Evolutionary conservation across 139 green algal genomes (phyloP), one percentile per base, ranked within the genome.

Genomic region (Chlamydomonas urium): DNA sequence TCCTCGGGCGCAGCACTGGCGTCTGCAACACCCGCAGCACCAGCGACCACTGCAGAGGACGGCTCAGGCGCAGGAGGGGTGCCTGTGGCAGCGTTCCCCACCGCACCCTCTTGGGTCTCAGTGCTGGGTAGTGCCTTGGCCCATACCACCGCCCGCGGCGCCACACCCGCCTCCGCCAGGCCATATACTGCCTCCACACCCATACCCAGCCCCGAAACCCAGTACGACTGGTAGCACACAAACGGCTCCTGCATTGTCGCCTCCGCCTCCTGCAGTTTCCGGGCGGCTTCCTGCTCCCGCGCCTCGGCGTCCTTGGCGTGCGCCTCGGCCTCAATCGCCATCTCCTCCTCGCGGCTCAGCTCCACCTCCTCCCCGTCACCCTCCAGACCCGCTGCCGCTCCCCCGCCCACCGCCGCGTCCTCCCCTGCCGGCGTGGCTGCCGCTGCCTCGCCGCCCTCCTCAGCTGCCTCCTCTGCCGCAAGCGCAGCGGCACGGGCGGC

Each of bases 191-290:
- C 31, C 24, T 65, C 74, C 58, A 75, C 66, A 23, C 66, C 58
- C 2, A 34, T 38, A 1, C 32, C 59, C 28, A 88, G 63, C 2
- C 74, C 74, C 38, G 79, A 75, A 31, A 85, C 38, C 38, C 63
- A 76, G 72, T 88, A 88, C 5, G 58, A 47, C 65, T 82, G 74
- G 61, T 88, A 85, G 33, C 61, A 59, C 26, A 65, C 56, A 29
- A 69, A 83, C 10, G 62, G 45, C 17, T 74, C 36, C 47, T 56
- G 6, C 60, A 78, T 56, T 2, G 37, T 69, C 4, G 48, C 3
- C 17, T n/a, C 3, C 1, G 74, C 45, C 5, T 29, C 34, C 8
- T 32, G 26, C 45, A 80, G 59, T 21, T 38, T 36, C 57, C 56
- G 56, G 29, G 5, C 38, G 6, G 35, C 63, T n/a, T 32, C 36